A percentile compares a stretch with the other conserved stretches of the same genome.
Conservation (phyloP, 192 early-diverging fungal genomes). For the Linnemannia elongata region DNA sequence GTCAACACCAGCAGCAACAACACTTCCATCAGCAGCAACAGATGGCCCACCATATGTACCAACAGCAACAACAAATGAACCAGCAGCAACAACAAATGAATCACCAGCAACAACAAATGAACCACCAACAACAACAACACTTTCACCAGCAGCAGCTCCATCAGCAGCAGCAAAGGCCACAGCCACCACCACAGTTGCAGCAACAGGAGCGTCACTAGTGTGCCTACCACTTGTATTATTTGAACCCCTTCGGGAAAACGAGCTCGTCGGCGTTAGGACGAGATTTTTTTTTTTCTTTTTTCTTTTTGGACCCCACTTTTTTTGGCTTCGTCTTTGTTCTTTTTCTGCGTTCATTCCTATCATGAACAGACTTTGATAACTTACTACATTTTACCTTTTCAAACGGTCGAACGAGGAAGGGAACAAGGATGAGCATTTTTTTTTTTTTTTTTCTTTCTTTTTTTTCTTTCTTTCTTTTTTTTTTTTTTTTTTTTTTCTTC, state of each 20-base stretch:
- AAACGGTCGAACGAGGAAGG: background rate
- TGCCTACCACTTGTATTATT: background rate
- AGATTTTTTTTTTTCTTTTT: conserved; percentile 21
- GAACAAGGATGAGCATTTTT: background rate
- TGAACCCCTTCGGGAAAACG: background rate
- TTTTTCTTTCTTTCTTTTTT: background rate
- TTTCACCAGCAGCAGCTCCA: conserved; percentile 16
- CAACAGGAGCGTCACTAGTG: conserved; percentile 20
- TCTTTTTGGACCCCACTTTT: conserved; percentile 15
- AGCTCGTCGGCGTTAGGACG: conserved; percentile 1
- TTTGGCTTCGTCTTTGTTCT: conserved; percentile 22
- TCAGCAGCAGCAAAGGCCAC: conserved; percentile 17
- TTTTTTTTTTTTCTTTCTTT: background rate
- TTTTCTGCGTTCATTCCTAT: background rate
- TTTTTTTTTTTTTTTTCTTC: background rate
- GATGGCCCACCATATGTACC: conserved; percentile 9
- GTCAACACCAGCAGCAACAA: conserved; percentile 28
- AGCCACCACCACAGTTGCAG: conserved; percentile 6
- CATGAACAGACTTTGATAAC: background rate
- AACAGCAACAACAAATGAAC: background rate
- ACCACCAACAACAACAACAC: conserved; percentile 7
- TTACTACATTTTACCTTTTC: background rate
- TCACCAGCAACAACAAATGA: conserved; percentile 18
- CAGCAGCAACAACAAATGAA: conserved; percentile 5
- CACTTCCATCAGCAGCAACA: conserved; percentile 14